Conservation (phyloP, 192 early-diverging fungal species). For the Gonapodya sp. region DNA sequence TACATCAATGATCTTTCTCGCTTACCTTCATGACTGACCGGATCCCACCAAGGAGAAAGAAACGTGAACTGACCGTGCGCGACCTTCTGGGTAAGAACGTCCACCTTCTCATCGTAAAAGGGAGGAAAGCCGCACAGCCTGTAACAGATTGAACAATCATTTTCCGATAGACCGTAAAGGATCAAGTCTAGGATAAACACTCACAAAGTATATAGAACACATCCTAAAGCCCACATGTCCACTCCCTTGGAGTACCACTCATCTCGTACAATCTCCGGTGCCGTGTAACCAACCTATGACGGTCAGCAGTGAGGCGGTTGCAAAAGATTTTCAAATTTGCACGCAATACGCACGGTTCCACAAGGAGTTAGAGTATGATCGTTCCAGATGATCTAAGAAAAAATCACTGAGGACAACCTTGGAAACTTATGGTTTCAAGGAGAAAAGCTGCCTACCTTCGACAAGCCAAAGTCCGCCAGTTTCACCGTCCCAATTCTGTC, state of each 20-base stretch:
- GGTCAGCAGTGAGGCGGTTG: neutral
- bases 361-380: conserved; percentile 80
- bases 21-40: conserved; percentile 55
- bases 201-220: conserved; percentile 67
- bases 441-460: conserved; percentile 64
- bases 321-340: too few relatives aligned
- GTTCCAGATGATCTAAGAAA: conserved; percentile 17
- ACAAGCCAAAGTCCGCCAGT: conserved; percentile 83
- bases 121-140: conserved; percentile 67
- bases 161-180: neutral
- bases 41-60: conserved; percentile 85
- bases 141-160: neutral
- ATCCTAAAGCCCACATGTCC: conserved; percentile 82
- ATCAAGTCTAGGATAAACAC: neutral
- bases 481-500: conserved; percentile 76
- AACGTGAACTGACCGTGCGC: conserved; percentile 75
- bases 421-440: neutral
- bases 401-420: neutral
- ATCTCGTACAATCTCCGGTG: conserved; percentile 81
- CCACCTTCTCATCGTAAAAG: conserved; percentile 69
- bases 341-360: conserved; percentile 81
- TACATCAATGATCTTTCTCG: too few relatives aligned
- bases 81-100: conserved; percentile 71
- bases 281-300: conserved; percentile 54
- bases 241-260: conserved; percentile 70